phyloP scores from a whole-genome alignment of 306 rosid genomes.

The Gillenia trifoliata region DNA sequence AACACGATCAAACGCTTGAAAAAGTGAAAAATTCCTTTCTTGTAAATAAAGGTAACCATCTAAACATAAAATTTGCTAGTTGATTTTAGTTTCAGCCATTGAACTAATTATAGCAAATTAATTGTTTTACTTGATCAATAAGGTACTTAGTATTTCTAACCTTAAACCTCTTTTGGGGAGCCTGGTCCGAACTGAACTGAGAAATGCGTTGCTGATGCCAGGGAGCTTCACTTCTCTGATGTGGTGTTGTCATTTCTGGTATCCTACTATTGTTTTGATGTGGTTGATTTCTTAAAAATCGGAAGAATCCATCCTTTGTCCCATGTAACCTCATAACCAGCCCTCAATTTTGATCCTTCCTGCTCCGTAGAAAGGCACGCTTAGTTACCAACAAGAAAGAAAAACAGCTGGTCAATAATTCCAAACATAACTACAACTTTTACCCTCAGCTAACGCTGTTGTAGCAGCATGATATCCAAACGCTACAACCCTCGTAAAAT shows the following conservation, averaged over 20 bases:
- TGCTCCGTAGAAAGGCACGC: constrained; percentile 33
- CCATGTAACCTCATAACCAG: constrained; percentile 81
- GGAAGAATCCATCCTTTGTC: constrained; percentile 64
- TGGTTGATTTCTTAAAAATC: constrained; percentile 38
- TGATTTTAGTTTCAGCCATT: not conserved
- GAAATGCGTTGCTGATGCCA: constrained; percentile 44
- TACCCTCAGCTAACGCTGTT: not conserved
- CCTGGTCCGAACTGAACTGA: constrained; percentile 53
- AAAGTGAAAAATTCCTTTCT: not conserved
- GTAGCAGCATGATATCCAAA: not conserved
- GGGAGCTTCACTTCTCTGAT: constrained; percentile 67
- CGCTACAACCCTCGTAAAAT: not conserved
- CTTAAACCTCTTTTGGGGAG: constrained; percentile 74
- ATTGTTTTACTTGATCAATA: not conserved
- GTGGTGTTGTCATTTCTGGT: constrained; percentile 28
- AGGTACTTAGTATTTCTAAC: constrained; percentile 30
- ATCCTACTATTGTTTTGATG: constrained; percentile 32
- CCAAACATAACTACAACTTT: not conserved
- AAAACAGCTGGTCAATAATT: not conserved
- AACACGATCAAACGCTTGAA: constrained; percentile 9
- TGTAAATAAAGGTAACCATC: not conserved
- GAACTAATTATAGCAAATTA: not conserved
- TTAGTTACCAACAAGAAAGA: no score
- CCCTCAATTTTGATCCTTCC: constrained; percentile 78
- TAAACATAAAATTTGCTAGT: not conserved